These are phyloP conservation scores for Aspergillus sp. DNA, from an alignment of 2,329 filamentous ascomycete genomes.

Conservation along the genomic window DNA sequence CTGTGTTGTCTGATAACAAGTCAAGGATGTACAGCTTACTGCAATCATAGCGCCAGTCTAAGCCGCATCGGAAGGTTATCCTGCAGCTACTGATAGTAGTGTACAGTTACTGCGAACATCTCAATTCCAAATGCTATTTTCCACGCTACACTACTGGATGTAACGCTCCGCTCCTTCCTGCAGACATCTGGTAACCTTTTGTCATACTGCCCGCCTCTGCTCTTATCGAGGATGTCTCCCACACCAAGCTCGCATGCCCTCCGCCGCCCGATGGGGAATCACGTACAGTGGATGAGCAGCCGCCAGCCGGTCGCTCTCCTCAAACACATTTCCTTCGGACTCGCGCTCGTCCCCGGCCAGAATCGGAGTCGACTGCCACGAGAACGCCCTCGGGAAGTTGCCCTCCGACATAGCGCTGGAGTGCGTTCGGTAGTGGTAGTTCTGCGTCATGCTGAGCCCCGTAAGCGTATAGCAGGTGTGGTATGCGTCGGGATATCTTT, in stretches of 20 bases:
- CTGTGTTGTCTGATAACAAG: too few relatives aligned
- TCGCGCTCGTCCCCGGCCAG: constrained; percentile 40
- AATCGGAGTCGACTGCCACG: constrained; percentile 31
- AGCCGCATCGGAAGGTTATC: too few relatives aligned
- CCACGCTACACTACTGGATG: too few relatives aligned
- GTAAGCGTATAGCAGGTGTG: constrained; percentile 88
- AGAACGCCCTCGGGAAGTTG: constrained; percentile 28
- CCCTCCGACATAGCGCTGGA: constrained; percentile 20
- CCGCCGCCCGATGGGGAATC: constrained; percentile 62
- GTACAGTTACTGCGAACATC: too few relatives aligned
- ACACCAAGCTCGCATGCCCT: constrained; percentile 58
- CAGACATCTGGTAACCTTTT: too few relatives aligned
- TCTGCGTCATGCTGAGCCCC: constrained; percentile 73
- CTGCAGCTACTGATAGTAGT: too few relatives aligned
- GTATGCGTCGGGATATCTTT: constrained; percentile 71
- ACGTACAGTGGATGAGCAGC: constrained; percentile 77
- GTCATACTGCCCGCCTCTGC: constrained; percentile 1
- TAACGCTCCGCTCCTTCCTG: too few relatives aligned
- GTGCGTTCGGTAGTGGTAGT: constrained; percentile 45
- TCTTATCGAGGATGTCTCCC: constrained; percentile 18
- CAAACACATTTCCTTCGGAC: constrained; percentile 53
- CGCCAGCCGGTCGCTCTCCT: constrained; percentile 59
- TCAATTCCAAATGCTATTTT: too few relatives aligned
- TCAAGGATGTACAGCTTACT: too few relatives aligned
- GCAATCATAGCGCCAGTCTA: too few relatives aligned